A percentile compares a stretch with the other conserved stretches of the same genome.
These are phyloP conservation scores for Amesomyces nigricolor DNA, from an alignment of 2,329 filamentous ascomycete species.

Conservation along the genomic window DNA sequence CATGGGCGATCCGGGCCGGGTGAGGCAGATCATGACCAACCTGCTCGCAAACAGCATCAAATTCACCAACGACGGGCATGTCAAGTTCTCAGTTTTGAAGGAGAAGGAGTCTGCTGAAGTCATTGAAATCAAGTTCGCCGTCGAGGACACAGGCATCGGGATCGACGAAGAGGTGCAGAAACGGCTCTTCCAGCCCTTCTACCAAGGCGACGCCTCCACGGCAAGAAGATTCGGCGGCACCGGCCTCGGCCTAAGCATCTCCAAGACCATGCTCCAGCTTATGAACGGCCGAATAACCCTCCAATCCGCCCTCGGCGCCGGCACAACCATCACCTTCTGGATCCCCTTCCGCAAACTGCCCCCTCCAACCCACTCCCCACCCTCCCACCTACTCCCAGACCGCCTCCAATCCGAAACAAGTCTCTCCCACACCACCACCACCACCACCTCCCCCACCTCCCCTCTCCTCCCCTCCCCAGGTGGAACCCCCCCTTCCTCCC, in stretches of 20 bases:
- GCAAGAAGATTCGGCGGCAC: slow-evolving; percentile 74
- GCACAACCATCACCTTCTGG: slow-evolving; percentile 70
- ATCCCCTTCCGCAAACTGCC: slow-evolving; percentile 71
- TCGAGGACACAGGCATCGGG: slow-evolving; percentile 75
- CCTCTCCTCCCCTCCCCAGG: too few species aligned
- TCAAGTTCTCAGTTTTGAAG: slow-evolving; percentile 60
- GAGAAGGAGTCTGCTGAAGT: slow-evolving; percentile 58
- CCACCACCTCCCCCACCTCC: background rate
- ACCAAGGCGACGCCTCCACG: slow-evolving; percentile 74
- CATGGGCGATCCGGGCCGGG: slow-evolving; percentile 76
- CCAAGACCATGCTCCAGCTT: slow-evolving; percentile 71
- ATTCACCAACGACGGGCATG: slow-evolving; percentile 63
- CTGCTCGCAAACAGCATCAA: slow-evolving; percentile 72
- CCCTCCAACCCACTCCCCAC: slow-evolving; percentile 27
- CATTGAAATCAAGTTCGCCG: slow-evolving; percentile 63
- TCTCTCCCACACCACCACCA: background rate
- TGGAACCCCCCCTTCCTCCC: too few species aligned
- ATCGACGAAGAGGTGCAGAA: slow-evolving; percentile 72
- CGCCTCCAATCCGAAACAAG: background rate
- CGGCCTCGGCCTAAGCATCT: slow-evolving; percentile 71
- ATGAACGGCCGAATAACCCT: slow-evolving; percentile 73
- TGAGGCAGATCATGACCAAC: slow-evolving; percentile 80
- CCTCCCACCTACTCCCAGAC: background rate
- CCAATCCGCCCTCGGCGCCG: slow-evolving; percentile 59
- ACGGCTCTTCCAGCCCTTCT: slow-evolving; percentile 72